These are phyloP conservation scores for Podaxis sp. DNA, from an alignment of 768 basidiomycete genomes.

Conservation along the genomic window DNA sequence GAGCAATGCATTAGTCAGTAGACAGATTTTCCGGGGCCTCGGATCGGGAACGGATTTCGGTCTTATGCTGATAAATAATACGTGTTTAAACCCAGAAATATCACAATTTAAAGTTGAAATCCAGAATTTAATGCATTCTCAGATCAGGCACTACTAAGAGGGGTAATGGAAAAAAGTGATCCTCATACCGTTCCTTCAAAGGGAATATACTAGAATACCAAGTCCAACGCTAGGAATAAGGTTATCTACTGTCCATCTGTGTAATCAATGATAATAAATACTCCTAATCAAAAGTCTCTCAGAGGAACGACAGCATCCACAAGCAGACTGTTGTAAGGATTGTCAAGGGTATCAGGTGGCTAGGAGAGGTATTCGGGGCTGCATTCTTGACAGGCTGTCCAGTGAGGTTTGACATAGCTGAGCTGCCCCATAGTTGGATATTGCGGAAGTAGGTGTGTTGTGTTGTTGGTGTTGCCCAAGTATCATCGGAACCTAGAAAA, in stretches of 20 bases:
- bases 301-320: slow-evolving; percentile 2
- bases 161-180: no score
- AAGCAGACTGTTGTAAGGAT: not conserved
- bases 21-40: slow-evolving; percentile 9
- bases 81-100: no score
- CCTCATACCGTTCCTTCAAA: no score
- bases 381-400: slow-evolving; percentile 30
- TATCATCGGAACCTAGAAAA: slow-evolving; percentile 53
- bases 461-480: slow-evolving; percentile 69
- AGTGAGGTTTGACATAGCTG: slow-evolving; percentile 46
- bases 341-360: slow-evolving; percentile 1
- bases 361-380: slow-evolving; percentile 14
- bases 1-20: slow-evolving; percentile 16
- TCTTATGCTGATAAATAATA: not conserved
- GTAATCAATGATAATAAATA: not conserved
- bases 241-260: not conserved
- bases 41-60: slow-evolving; percentile 13
- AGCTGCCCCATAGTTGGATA: slow-evolving; percentile 62
- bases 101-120: not conserved
- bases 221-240: no score
- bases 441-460: slow-evolving; percentile 80
- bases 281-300: not conserved
- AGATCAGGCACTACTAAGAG: no score
- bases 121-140: no score
- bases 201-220: no score